Evolutionary conservation across 139 green algal genomes (phyloP).

Genomic region (Micromonas commoda): DNA sequence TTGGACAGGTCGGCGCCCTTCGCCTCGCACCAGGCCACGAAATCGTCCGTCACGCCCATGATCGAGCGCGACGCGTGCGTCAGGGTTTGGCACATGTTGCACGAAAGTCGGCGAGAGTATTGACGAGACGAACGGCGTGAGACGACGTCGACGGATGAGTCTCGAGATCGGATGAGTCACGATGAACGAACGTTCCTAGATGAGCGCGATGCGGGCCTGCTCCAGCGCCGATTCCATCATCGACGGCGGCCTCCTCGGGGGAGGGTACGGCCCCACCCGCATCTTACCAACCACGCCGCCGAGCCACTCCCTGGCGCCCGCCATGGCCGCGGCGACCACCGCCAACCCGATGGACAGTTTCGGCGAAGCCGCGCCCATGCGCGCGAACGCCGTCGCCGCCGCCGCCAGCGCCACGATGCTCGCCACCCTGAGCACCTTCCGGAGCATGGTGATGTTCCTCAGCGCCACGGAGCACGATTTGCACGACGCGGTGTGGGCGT

Average conservation of each 20-base stretch:
- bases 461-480: constrained; percentile 25
- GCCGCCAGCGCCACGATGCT: constrained; percentile 8
- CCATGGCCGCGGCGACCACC: not conserved
- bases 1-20: not conserved
- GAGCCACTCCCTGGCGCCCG: not conserved
- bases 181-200: no score
- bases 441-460: constrained; percentile 5
- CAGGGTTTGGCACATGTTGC: no score
- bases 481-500: constrained; percentile 30
- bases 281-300: not conserved
- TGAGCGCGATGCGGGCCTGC: not conserved
- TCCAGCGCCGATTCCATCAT: constrained; percentile 19
- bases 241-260: constrained; percentile 3
- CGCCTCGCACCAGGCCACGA: not conserved
- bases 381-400: not conserved
- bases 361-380: not conserved
- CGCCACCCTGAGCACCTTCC: constrained; percentile 13
- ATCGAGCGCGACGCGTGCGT: no score
- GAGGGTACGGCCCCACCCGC: constrained; percentile 17
- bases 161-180: no score
- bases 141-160: no score
- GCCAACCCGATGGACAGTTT: not conserved
- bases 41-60: not conserved
- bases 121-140: no score
- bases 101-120: no score